A percentile compares a stretch with the other conserved stretches of the same genome.
phyloP scores from a whole-genome alignment of 1,139 yeast genomes.

The Zygoascus sp. region DNA sequence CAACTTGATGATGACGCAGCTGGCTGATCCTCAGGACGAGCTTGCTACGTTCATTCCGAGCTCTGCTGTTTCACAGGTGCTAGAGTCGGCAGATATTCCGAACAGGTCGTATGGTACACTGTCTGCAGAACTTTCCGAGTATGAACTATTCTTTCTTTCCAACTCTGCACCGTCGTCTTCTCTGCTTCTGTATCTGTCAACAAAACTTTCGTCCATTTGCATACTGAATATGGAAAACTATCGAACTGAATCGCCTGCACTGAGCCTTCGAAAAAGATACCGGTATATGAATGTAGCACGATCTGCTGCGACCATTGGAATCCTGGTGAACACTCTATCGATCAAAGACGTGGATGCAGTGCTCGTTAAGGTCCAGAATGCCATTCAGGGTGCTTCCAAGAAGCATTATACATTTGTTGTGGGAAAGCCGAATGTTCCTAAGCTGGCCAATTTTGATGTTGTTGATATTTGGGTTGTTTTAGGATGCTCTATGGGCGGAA shows the following conservation, averaged over 20 bases:
- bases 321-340: constrained; percentile 84
- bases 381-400: constrained; percentile 72
- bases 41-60: constrained; percentile 11
- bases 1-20: constrained; percentile 17
- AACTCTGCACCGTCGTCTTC: constrained; percentile 70
- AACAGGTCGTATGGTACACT: constrained; percentile 23
- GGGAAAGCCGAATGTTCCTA: constrained; percentile 98
- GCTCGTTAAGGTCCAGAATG: constrained; percentile 53
- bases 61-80: background rate
- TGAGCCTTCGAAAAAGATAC: constrained; percentile 71
- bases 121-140: constrained; percentile 31
- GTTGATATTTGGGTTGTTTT: constrained; percentile 90
- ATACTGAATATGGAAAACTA: constrained; percentile 22
- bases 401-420: constrained; percentile 92
- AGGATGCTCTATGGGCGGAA: constrained; percentile 94
- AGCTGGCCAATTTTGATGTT: constrained; percentile 87
- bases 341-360: constrained; percentile 63
- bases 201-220: constrained; percentile 55
- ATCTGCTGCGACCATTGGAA: constrained; percentile 87
- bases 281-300: constrained; percentile 83
- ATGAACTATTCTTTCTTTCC: constrained; percentile 57
- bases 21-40: constrained; percentile 12
- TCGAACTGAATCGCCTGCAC: constrained; percentile 54
- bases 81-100: constrained; percentile 17
- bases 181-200: constrained; percentile 65